Evolutionary conservation across 345 rosid species (phyloP), one percentile per base, ranked within the genome.

Genomic region (Salix viminalis): DNA sequence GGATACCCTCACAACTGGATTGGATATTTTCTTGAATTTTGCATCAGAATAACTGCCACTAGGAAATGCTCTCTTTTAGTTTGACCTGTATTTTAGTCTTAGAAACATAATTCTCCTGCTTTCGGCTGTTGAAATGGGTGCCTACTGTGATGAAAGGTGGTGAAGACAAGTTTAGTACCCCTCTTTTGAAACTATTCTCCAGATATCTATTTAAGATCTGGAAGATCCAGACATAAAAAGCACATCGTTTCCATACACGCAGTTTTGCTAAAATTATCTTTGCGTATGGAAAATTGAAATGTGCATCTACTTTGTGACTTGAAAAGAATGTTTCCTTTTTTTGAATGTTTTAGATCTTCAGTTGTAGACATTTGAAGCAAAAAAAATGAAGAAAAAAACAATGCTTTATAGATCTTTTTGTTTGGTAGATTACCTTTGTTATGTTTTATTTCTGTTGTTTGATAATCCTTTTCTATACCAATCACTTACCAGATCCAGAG

Each of bases 401-500:
- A 16, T 39, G 14, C 11, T 15, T 64, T 3, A 15, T 50, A 5
- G 32, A 36, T 65, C 15, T 7, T 52, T 30, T 24, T 24, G 10
- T n/a, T 8, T 24, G 52, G 37, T 23, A 10, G 32, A 32, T 46
- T 16, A 5, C 58, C 26, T 36, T 24, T 64, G 21, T 5, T 79
- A 19, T 56, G 26, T 24, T 66, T 26, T 52, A 70, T 65, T 58
- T 24, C 30, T 71, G 48, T 72, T 15, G 68, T 75, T 69, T 60
- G 68, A 58, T 62, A 19, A 61, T 70, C 41, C 64, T 30, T 79
- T 77, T 52, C 64, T 48, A 24, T 84, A 67, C 83, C 41, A 58
- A 65, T 72, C 24, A 34, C 39, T 79, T 78, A 44, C 58, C 91
- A 96, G 98, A 91, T 87, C 91, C 96, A 30, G 92, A 91, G 79